Base-by-base conservation (phyloP, 805 yeast species). In the Saccharomycopsis sp. region DNA sequence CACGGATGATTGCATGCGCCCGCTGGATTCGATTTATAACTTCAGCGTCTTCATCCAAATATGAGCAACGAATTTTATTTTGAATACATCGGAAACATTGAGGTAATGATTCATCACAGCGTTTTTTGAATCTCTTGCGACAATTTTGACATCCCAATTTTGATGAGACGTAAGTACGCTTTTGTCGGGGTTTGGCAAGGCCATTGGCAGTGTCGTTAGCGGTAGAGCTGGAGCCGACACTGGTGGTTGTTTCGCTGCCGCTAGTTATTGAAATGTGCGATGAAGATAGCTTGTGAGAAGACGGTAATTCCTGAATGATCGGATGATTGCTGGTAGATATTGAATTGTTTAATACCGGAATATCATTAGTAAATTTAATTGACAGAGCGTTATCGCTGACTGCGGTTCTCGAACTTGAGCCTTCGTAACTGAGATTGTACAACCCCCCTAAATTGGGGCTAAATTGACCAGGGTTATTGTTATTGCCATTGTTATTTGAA, bases 401-500 rank as follows among this genome's bases (percentile, higher is more conserved):
- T n/a, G n/a, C n/a, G n/a, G n/a, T n/a, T n/a, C n/a, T n/a, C n/a
- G n/a, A n/a, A n/a, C n/a, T n/a, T n/a, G n/a, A n/a, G n/a, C n/a
- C 38, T 21, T 34, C 17, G 34, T 31, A 34, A 34, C n/a, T 34
- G 38, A 4, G 38, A 16, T 40, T 27, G 19, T 43, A 27, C 19
- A 22, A 20, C 11, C 29, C 36, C 7, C 23, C 24, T 23, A 33
- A 22, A 26, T 34, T 31, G 27, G 21, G 24, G 34, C 28, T 26
- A 31, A 26, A 17, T 4, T 31, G 29, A 19, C 4, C 13, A 19
- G 41, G 14, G 20, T 27, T 33, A 22, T 13, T 29, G 24, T 16
- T 21, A 16, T 13, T 31, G 14, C 26, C 31, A 17, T 51, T 27
- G 61, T 39, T 39, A 16, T 41, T 41, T 4, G 56, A 56, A 17